phyloP scores from a whole-genome alignment of 345 rosid genomes.

The Rhodamnia rubescens region DNA sequence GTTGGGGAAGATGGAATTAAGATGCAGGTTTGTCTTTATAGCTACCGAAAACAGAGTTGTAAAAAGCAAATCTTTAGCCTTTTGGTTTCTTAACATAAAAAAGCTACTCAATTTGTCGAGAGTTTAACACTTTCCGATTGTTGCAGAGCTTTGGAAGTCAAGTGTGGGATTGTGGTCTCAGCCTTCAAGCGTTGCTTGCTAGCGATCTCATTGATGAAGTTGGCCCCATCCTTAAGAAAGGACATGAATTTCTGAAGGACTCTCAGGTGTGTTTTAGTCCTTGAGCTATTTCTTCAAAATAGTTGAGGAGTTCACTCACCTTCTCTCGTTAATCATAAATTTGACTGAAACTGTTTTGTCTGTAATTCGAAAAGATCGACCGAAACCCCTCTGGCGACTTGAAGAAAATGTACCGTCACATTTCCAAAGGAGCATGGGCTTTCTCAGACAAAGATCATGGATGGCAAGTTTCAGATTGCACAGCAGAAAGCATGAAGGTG shows the following conservation, averaged over 20 bases:
- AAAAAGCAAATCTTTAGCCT: not conserved
- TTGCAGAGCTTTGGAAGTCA: constrained; percentile 77
- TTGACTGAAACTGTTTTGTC: not conserved
- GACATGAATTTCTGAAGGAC: constrained; percentile 61
- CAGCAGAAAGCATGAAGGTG: constrained; percentile 54
- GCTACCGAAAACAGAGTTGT: not conserved
- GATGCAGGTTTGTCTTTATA: constrained; percentile 38
- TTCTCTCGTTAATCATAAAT: not conserved
- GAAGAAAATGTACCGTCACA: constrained; percentile 37
- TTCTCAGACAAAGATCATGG: constrained; percentile 68
- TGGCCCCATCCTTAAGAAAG: constrained; percentile 46
- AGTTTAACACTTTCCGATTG: not conserved
- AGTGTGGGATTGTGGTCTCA: constrained; percentile 63
- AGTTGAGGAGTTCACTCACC: not conserved
- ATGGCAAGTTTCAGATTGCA: constrained; percentile 63
- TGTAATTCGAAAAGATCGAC: constrained; percentile 16
- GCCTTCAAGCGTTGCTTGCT: constrained; percentile 73
- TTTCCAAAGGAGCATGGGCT: constrained; percentile 57
- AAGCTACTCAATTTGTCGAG: not conserved
- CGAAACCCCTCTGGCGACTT: constrained; percentile 47
- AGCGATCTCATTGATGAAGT: constrained; percentile 39
- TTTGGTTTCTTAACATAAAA: not conserved
- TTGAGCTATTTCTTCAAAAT: not conserved
- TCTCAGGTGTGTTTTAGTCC: constrained; percentile 45
- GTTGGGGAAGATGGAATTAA: constrained; percentile 96